Percentiles rank a stretch among this genome's conserved stretches.
Evolutionary conservation across 2,329 filamentous ascomycete genomes (phyloP).

Genomic region (Fusarium guadeloupense): DNA sequence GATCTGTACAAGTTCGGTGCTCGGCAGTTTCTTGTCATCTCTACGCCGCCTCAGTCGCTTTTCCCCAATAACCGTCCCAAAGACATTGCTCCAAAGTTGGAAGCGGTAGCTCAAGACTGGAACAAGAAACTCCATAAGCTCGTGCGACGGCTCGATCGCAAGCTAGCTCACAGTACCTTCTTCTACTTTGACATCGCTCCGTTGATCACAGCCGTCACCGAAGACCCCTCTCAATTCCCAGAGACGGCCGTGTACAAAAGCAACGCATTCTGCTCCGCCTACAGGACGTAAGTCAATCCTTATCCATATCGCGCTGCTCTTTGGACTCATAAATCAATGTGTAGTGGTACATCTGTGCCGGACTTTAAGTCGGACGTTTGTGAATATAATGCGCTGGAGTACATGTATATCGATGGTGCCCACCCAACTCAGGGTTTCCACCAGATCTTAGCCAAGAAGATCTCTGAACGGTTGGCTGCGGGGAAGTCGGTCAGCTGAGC

Average conservation of each 20-base stretch:
- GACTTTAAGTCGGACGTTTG: slow-evolving; percentile 8
- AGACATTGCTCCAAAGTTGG: neutral
- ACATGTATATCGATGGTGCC: slow-evolving; percentile 21
- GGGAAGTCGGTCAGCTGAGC: neutral
- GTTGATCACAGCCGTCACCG: neutral
- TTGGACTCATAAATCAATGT: neutral
- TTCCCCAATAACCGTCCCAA: slow-evolving; percentile 17
- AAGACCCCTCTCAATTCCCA: neutral
- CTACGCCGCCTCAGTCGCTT: slow-evolving; percentile 8
- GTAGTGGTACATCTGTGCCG: neutral
- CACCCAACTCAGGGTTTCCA: slow-evolving; percentile 19
- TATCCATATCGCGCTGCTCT: too few relatives aligned
- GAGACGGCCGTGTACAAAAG: slow-evolving; percentile 9
- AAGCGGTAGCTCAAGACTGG: neutral
- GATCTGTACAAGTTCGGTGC: neutral
- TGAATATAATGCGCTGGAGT: slow-evolving; percentile 8
- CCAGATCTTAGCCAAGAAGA: slow-evolving; percentile 8
- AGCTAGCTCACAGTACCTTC: neutral
- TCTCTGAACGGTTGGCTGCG: neutral
- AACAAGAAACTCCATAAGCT: neutral
- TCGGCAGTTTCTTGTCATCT: slow-evolving; percentile 12
- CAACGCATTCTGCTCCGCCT: slow-evolving; percentile 1
- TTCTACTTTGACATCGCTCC: slow-evolving; percentile 13
- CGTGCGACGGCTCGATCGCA: neutral
- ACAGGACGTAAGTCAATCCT: neutral